Base-by-base conservation (phyloP, 2,329 filamentous ascomycete species). In the Trichoderma sp. region DNA sequence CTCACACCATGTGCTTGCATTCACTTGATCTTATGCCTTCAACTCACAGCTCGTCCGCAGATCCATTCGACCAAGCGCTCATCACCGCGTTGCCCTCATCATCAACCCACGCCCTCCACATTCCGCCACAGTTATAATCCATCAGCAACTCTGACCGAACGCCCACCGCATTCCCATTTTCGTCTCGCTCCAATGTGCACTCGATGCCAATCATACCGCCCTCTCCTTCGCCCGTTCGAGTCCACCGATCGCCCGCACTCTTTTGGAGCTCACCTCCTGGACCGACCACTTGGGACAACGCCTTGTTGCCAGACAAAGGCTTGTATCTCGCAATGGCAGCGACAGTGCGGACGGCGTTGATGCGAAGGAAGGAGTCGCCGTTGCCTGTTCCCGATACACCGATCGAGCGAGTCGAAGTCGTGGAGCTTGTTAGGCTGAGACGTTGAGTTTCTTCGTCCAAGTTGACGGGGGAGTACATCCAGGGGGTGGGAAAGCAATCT, bases 141-240 rank as follows among this genome's bases (percentile, higher is more conserved):
- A 89, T 91, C 19, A 94, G 81, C 6, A 96, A 84, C 63, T 86
- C 83, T 1, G 81, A 82, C 16, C 81, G 75, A 1, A 79, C 77
- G 2, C 80, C 80, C 1, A 85, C 76, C 5, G 83, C 74, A n/a
- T 73, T 72, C 0, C 84, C 83, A n/a, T 81, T 74, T 4, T 72
- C 79, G 70, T 86, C 81, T 2, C 79, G 76, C 13, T 85, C 81
- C 1, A 87, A 79, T 0, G 83, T 83, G 27, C 87, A 78, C 75
- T 94, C 91, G 57, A 94, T 91, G 0, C 92, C 94, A 74, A 97
- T 96, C 60, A 97, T 91, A 0, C 94, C 94, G 0, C 93, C 94
- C 76, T 92, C 87, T 0, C 94, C 94, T 76, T 97, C 93, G 2
- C 92, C 91, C 0, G 90, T 92, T 68, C 82, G 85, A 1, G 85